Evolutionary conservation across 192 early-diverging fungal genomes (phyloP).

Genomic region (Rhizophlyctis rosea): DNA sequence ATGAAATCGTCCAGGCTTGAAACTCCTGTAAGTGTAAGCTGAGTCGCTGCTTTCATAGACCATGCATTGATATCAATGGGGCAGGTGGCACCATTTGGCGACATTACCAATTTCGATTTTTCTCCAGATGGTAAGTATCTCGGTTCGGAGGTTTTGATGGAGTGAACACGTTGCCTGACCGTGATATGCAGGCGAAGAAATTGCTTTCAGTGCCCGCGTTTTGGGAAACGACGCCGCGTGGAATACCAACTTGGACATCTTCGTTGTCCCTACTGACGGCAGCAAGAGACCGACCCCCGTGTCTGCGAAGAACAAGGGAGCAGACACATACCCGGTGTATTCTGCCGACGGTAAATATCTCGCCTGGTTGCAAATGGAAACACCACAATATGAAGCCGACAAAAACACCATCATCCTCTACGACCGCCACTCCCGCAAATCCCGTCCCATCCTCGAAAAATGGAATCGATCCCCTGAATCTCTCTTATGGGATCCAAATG

Average conservation of each 20-base stretch:
- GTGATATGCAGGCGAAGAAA: conserved; percentile 22
- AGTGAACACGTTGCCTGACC: no score
- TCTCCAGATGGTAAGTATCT: conserved; percentile 54
- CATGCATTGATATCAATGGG: no score
- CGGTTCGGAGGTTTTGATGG: not conserved
- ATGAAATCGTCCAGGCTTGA: conserved; percentile 45
- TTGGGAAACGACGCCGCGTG: conserved; percentile 64
- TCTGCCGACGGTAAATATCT: conserved; percentile 61
- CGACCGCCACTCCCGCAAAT: conserved; percentile 33
- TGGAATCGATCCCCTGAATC: conserved; percentile 57
- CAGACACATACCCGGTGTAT: conserved; percentile 61
- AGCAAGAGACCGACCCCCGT: conserved; percentile 41
- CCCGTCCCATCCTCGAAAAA: conserved; percentile 29
- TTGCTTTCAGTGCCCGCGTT: conserved; percentile 73
- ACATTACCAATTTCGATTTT: conserved; percentile 59
- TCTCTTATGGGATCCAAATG: conserved; percentile 58
- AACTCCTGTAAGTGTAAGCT: conserved; percentile 30
- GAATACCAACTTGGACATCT: conserved; percentile 73
- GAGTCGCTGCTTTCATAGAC: no score
- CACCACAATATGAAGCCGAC: conserved; percentile 72
- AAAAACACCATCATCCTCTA: conserved; percentile 67
- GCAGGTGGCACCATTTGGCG: conserved; percentile 56
- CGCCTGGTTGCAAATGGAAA: conserved; percentile 72
- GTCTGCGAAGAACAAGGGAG: conserved; percentile 50
- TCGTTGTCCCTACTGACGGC: conserved; percentile 55